These are phyloP conservation scores for Syzygium aromaticum DNA, from an alignment of 345 rosid species.

Conservation along the genomic window DNA sequence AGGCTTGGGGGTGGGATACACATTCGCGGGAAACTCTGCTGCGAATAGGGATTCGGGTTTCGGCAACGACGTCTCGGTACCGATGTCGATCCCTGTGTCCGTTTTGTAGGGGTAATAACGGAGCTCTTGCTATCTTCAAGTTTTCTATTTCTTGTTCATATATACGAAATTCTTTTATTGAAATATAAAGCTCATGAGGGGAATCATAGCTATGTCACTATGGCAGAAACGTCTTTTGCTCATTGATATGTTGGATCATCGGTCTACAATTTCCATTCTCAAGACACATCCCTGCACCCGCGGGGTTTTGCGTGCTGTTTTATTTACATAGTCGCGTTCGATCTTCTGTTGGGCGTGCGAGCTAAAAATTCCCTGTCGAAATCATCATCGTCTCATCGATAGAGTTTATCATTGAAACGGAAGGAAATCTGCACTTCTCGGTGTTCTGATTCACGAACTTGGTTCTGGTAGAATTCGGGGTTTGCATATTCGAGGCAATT, in stretches of 20 bases:
- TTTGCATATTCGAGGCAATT: not conserved
- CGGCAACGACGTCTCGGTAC: slow-evolving; percentile 55
- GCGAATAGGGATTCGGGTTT: slow-evolving; percentile 34
- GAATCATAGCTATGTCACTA: not conserved
- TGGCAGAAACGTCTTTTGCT: not conserved
- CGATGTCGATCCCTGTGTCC: slow-evolving; percentile 57
- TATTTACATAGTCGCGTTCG: not conserved
- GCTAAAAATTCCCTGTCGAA: not conserved
- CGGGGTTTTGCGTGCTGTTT: not conserved
- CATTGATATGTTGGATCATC: not conserved
- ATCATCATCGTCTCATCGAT: not conserved
- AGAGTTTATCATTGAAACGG: not conserved
- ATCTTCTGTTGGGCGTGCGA: not conserved
- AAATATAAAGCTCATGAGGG: slow-evolving; percentile 11
- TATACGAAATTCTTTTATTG: slow-evolving; percentile 48
- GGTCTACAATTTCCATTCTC: not conserved
- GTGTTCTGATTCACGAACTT: not conserved
- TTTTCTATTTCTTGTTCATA: slow-evolving; percentile 14
- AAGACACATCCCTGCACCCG: not conserved
- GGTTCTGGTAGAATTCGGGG: not conserved
- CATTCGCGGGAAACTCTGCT: slow-evolving; percentile 50
- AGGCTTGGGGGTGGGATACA: slow-evolving; percentile 49
- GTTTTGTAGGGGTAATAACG: slow-evolving; percentile 31
- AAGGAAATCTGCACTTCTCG: not conserved
- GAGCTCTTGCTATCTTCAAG: not conserved